Conservation (phyloP, 441 rosid species). For the Pelargonium citronellum region DNA sequence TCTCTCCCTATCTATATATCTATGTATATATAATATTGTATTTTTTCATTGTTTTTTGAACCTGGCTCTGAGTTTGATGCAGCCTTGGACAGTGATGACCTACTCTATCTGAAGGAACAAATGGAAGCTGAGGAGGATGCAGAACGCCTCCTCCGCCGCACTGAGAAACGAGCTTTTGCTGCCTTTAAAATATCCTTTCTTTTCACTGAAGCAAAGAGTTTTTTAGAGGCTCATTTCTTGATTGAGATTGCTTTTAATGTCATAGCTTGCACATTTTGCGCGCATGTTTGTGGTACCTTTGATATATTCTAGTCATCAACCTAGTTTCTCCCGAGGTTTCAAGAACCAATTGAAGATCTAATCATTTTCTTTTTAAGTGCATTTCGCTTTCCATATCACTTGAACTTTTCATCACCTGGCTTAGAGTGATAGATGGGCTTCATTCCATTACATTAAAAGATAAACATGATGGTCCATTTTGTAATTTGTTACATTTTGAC, state of each 20-base stretch:
- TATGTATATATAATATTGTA: not conserved
- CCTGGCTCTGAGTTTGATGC: slow-evolving; percentile 29
- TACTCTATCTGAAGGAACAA: slow-evolving; percentile 93
- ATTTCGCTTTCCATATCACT: not conserved
- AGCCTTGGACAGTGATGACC: slow-evolving; percentile 98
- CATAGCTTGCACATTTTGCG: not conserved
- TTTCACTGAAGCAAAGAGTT: not conserved
- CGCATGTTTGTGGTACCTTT: not conserved
- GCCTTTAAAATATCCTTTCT: slow-evolving; percentile 89
- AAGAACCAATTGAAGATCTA: slow-evolving; percentile 3
- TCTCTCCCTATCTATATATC: not conserved
- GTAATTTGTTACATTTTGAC: not conserved
- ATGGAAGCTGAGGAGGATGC: slow-evolving; percentile 99
- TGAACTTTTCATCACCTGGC: not conserved
- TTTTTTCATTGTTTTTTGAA: slow-evolving; percentile 28
- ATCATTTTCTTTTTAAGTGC: not conserved
- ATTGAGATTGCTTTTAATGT: not conserved
- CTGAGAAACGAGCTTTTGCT: slow-evolving; percentile 97
- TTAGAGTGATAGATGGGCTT: not conserved
- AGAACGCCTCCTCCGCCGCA: slow-evolving; percentile 83
- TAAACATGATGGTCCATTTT: not conserved
- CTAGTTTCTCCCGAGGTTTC: not conserved
- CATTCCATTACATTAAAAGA: not conserved
- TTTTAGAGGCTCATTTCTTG: not conserved
- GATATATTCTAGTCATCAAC: not conserved